Evolutionary conservation across 176 grass and related monocot species (phyloP).

Genomic region (Chloris gayana): DNA sequence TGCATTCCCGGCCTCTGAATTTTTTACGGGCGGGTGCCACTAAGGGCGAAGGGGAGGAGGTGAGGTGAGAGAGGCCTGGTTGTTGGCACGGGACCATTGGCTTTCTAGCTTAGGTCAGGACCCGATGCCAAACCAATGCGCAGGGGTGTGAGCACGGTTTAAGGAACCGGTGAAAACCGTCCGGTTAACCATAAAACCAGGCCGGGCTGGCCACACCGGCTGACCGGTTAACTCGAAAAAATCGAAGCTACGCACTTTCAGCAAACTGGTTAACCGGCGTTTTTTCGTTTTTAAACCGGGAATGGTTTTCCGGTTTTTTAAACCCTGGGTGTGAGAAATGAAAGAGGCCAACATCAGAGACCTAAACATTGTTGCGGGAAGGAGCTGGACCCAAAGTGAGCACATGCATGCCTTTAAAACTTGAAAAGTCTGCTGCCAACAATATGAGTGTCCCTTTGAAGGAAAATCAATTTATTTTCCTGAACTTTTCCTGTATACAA

Average conservation of each 20-base stretch:
- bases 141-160: too few species aligned
- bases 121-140: conserved; percentile 15
- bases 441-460: too few species aligned
- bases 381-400: background rate
- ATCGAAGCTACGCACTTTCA: too few species aligned
- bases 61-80: conserved; percentile 10
- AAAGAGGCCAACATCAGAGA: conserved; percentile 27
- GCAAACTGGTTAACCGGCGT: too few species aligned
- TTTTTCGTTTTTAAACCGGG: too few species aligned
- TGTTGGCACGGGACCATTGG: conserved; percentile 42
- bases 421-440: background rate
- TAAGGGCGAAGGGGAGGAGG: background rate
- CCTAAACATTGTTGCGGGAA: conserved; percentile 6
- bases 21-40: conserved; percentile 30
- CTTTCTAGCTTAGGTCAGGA: background rate
- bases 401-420: background rate
- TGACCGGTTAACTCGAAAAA: too few species aligned
- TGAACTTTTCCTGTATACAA: too few species aligned
- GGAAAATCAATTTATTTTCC: too few species aligned
- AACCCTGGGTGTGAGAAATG: conserved; percentile 5
- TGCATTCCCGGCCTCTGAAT: conserved; percentile 44
- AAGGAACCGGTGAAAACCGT: too few species aligned
- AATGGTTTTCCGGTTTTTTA: too few species aligned
- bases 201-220: too few species aligned
- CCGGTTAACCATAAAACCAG: too few species aligned